Evolutionary conservation across 805 yeast genomes (phyloP).

Genomic region (Myxozyma sirexii): DNA sequence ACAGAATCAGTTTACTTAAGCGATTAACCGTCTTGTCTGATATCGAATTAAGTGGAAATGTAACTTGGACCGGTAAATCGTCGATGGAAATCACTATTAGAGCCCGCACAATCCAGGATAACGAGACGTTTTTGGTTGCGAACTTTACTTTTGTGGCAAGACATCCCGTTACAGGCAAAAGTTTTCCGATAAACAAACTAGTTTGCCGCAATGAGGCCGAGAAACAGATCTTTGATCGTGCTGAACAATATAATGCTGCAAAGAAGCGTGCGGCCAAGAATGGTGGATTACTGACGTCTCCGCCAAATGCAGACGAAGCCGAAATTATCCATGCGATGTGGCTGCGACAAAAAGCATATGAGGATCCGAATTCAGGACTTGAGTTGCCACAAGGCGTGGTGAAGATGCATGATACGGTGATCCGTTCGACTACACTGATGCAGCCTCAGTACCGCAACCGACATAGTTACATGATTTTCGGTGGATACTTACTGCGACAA

Average conservation of each 20-base stretch:
- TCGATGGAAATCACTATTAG: constrained; percentile 94
- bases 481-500: constrained; percentile 90
- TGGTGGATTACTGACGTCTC: constrained; percentile 66
- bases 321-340: constrained; percentile 76
- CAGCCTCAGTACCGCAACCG: constrained; percentile 96
- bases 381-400: constrained; percentile 27
- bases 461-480: constrained; percentile 92
- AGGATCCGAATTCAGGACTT: constrained; percentile 35
- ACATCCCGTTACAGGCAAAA: constrained; percentile 87
- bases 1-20: constrained; percentile 83
- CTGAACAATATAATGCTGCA: constrained; percentile 85
- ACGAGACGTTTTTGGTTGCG: constrained; percentile 79
- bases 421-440: constrained; percentile 81
- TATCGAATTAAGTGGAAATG: constrained; percentile 84
- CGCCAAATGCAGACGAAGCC: constrained; percentile 72
- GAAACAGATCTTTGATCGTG: constrained; percentile 81
- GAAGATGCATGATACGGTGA: constrained; percentile 64
- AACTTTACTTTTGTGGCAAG: constrained; percentile 95
- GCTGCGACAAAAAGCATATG: constrained; percentile 43
- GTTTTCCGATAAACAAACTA: constrained; percentile 81
- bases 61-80: constrained; percentile 91
- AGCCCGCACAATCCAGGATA: constrained; percentile 75
- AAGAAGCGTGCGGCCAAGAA: constrained; percentile 77
- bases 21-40: constrained; percentile 76
- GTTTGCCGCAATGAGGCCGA: constrained; percentile 75